phyloP scores from a whole-genome alignment of 176 grass and related monocot species.

The Bonia amplexicaulis region DNA sequence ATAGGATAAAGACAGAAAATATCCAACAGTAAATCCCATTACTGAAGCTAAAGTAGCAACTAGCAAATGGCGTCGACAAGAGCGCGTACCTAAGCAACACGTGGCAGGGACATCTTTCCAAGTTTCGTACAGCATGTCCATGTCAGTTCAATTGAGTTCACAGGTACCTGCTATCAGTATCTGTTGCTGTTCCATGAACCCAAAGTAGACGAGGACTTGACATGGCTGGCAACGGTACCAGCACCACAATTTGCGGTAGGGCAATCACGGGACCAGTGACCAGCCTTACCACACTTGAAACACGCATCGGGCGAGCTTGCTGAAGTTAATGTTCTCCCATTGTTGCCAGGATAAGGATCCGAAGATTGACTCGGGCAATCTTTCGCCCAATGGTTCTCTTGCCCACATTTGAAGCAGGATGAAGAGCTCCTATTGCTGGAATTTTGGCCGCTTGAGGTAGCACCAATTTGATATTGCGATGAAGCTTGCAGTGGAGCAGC shows the following conservation, averaged over 20 bases:
- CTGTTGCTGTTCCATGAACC: slow-evolving; percentile 37
- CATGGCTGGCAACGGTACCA: slow-evolving; percentile 16
- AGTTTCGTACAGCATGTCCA: slow-evolving; percentile 40
- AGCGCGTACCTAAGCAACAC: slow-evolving; percentile 31
- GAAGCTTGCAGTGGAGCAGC: slow-evolving; percentile 34
- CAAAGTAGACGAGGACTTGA: slow-evolving; percentile 40
- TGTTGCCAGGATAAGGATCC: slow-evolving; percentile 40
- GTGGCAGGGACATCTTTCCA: slow-evolving; percentile 31
- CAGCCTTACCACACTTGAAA: slow-evolving; percentile 65
- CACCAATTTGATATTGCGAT: slow-evolving; percentile 11
- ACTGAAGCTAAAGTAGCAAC: background rate
- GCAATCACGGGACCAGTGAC: slow-evolving; percentile 72
- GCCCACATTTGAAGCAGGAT: slow-evolving; percentile 73
- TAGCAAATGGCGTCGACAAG: slow-evolving; percentile 9
- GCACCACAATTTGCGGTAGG: slow-evolving; percentile 34
- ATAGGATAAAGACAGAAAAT: slow-evolving; percentile 4
- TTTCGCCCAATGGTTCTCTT: slow-evolving; percentile 71
- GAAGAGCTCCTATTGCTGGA: slow-evolving; percentile 37
- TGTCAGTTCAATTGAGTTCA: slow-evolving; percentile 49
- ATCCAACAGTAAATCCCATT: background rate
- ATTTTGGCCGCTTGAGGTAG: slow-evolving; percentile 30
- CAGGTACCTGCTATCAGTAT: slow-evolving; percentile 30
- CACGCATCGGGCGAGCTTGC: slow-evolving; percentile 36
- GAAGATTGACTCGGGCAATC: slow-evolving; percentile 66
- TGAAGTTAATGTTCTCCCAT: slow-evolving; percentile 33